These are phyloP conservation scores for Rugonectria rugulosa DNA, from an alignment of 2,329 filamentous ascomycete genomes.

Conservation along the genomic window DNA sequence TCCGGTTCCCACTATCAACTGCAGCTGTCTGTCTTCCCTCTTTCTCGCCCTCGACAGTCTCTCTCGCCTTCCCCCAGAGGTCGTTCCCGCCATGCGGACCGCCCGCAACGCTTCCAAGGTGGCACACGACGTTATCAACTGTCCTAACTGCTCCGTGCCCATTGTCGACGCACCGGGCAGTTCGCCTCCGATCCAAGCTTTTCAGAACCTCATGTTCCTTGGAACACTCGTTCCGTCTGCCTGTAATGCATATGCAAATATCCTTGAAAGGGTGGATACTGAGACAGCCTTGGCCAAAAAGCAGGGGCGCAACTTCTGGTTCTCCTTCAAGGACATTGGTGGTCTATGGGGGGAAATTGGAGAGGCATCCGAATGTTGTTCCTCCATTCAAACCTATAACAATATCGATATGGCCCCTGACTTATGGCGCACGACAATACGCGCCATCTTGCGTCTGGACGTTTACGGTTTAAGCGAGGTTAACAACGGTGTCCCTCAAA, in stretches of 20 bases:
- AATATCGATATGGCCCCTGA: slow-evolving; percentile 57
- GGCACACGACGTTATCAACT: slow-evolving; percentile 61
- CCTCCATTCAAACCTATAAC: slow-evolving; percentile 44
- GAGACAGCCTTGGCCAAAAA: slow-evolving; percentile 55
- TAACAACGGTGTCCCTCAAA: slow-evolving; percentile 23
- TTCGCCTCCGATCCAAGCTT: slow-evolving; percentile 54
- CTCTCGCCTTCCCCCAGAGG: slow-evolving; percentile 53
- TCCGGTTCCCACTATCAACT: slow-evolving; percentile 44
- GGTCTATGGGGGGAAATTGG: slow-evolving; percentile 55
- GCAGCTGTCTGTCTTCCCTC: slow-evolving; percentile 58
- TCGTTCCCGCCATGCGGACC: slow-evolving; percentile 55
- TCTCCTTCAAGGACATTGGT: slow-evolving; percentile 56
- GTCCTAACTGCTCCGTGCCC: slow-evolving; percentile 55
- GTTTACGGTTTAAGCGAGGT: slow-evolving; percentile 59
- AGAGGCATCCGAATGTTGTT: slow-evolving; percentile 37
- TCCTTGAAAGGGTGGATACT: slow-evolving; percentile 63
- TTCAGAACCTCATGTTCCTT: slow-evolving; percentile 67
- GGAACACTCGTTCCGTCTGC: slow-evolving; percentile 65
- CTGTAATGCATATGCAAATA: slow-evolving; percentile 63
- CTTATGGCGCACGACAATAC: slow-evolving; percentile 62
- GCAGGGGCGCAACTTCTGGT: slow-evolving; percentile 51
- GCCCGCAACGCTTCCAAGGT: slow-evolving; percentile 56
- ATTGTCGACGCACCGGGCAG: slow-evolving; percentile 44
- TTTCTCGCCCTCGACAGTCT: slow-evolving; percentile 61
- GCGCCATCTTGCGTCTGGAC: slow-evolving; percentile 63